phyloP scores from a whole-genome alignment of 805 yeast species.

The Kuraishia ogatae region DNA sequence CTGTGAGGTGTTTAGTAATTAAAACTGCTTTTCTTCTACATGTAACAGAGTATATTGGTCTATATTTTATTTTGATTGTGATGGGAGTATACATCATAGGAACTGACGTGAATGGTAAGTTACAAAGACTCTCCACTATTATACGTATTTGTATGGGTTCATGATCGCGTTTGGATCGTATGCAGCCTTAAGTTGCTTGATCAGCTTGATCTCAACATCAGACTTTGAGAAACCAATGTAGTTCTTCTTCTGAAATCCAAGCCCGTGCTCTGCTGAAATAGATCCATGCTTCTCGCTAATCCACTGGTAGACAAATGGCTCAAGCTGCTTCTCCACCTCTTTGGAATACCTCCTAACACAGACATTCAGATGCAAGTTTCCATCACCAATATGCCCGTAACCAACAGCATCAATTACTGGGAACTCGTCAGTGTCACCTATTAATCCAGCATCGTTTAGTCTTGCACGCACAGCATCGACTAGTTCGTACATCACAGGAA shows the following conservation, averaged over 20 bases:
- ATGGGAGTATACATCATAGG: too few relatives aligned
- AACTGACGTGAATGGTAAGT: too few relatives aligned
- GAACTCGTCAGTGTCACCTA: conserved; percentile 53
- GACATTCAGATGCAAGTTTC: conserved; percentile 90
- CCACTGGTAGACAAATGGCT: conserved; percentile 95
- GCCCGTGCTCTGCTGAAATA: conserved; percentile 94
- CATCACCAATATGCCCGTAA: conserved; percentile 98
- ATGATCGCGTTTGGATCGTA: conserved; percentile 88
- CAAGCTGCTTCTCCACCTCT: conserved; percentile 71
- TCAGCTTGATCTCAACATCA: conserved; percentile 58
- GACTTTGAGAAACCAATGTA: conserved; percentile 81
- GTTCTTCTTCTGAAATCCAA: conserved; percentile 93
- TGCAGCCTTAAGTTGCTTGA: conserved; percentile 68
- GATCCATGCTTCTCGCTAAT: conserved; percentile 70
- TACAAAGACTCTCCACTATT: conserved; percentile 7
- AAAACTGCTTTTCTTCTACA: not conserved
- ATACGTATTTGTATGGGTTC: conserved; percentile 91
- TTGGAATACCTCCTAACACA: conserved; percentile 79
- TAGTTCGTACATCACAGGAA: conserved; percentile 69
- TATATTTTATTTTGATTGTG: too few relatives aligned
- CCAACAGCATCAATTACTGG: conserved; percentile 91
- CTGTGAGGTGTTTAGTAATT: not conserved
- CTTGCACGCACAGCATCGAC: conserved; percentile 70
- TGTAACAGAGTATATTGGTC: not conserved
- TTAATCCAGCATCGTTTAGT: conserved; percentile 45